Base-by-base conservation (phyloP, 768 basidiomycete species). In the Mycena belliarum region DNA sequence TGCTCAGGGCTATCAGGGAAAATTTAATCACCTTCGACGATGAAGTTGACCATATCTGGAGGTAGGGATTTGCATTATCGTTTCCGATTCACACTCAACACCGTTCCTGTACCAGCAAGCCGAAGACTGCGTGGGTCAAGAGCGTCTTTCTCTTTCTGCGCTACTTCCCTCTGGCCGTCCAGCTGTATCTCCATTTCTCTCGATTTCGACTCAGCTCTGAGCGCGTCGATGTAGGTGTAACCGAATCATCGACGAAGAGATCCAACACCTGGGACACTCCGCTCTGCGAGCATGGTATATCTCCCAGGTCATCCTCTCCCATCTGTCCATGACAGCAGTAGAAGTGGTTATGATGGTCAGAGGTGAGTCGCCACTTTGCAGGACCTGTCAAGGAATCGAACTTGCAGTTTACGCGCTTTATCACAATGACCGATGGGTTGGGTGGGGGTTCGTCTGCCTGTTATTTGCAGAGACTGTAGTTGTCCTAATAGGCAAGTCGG, bases 21-120 rank as follows among this genome's bases (percentile, higher is more conserved):
- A 67, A 63, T 57, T 47, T 66, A 29, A 69, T 72, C 29, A 72
- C 71, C 2, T 52, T 72, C 15, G 71, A 69, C 40, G 65, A 67
- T 23, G 72, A 73, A 55, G 68, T 73, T 18, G 62, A 70, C 7
- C 55, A 64, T 23, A 73, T 73, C 38, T 72, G 72, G 72, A 47
- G 59, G 71, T 70, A 40, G n/a, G 49, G 2, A 35, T 23, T 28
- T 10, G 18, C 10, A 23, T n/a, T 1, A 28, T 15, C 26, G 2
- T 23, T 4, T 21, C 23, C 14, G 21, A 33, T 43, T 42, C 15
- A 20, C 2, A 20, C 29, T 53, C 40, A 43, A 52, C 41, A 20
- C 8, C 44, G 35, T 9, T 41, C 37, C 23, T 32, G 14, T 44
- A 6, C 11, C 48, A 61, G 60, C 16, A 57, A 61, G 28, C 55